Evolutionary conservation across 2,329 filamentous ascomycete species (phyloP), one percentile per base, ranked within the genome.

Genomic region (Colletotrichum sp.): DNA sequence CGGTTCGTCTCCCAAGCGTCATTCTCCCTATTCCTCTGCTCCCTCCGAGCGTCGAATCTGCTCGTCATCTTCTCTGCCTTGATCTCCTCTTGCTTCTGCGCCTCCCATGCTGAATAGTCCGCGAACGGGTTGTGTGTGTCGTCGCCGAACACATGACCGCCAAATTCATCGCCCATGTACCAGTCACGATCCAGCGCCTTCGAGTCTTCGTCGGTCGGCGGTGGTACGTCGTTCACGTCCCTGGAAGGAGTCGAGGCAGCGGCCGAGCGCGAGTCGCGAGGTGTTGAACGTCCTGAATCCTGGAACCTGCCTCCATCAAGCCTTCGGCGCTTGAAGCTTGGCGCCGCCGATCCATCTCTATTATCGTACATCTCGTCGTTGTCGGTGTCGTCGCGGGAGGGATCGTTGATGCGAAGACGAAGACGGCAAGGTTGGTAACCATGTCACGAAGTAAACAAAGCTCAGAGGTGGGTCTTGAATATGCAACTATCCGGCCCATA

Each of bases 1-100:
- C 97, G 94, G 83, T 99, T 99, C 18, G 96, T 97, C 85, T 99
- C 98, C 97, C 97, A 99, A 0, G 96, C 96, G 85, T 99, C 97
- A 59, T 97, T 96, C 82, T 99, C 97, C 82, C 94, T 96, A 83
- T 98, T 95, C 80, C 96, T 95, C 85, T 98, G 95, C 74, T 95
- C 90, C 76, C 93, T 93, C 67, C 94, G 91, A 60, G 94, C 94
- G 70, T 87, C 91, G 80, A 89, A 91, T 80, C 91, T 93, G 68
- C 90, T 93, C 7, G 93, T 90, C 87, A 97, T 97, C 88, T 95
- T 97, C 84, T 98, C 95, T 10, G 92, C 89, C 83, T 96, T 86
- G 16, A 92, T 93, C 18, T 90, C 90, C 84, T 98, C 95, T 81
- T 95, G 92, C 82, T 95, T 93, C 79, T 89, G 86, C 52, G 88